These are phyloP conservation scores for Nemania sp. DNA, from an alignment of 2,329 filamentous ascomycete genomes.

Conservation along the genomic window DNA sequence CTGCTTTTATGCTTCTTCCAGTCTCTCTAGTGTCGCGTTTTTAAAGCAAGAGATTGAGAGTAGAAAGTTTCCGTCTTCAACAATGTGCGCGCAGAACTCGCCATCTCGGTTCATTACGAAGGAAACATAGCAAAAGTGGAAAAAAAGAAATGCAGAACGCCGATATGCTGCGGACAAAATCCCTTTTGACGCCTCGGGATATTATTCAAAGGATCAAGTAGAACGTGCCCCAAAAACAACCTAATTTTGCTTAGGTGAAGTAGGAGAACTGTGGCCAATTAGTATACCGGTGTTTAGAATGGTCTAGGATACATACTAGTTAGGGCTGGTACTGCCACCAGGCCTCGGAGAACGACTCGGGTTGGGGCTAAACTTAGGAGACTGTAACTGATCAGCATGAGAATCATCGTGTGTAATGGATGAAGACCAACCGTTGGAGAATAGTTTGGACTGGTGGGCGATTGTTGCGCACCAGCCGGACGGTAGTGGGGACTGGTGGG, in stretches of 20 bases:
- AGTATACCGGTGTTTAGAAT: slow-evolving; percentile 11
- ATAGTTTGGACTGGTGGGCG: slow-evolving; percentile 72
- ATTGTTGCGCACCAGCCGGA: slow-evolving; percentile 55
- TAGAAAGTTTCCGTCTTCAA: slow-evolving; percentile 11
- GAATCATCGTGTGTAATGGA: neutral
- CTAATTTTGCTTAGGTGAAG: slow-evolving; percentile 39
- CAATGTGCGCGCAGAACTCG: slow-evolving; percentile 17
- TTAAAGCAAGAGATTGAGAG: slow-evolving; percentile 15
- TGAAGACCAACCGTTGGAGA: slow-evolving; percentile 60
- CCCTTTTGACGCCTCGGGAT: slow-evolving; percentile 32
- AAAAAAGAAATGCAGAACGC: slow-evolving; percentile 24
- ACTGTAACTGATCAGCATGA: slow-evolving; percentile 28
- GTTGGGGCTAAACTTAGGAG: slow-evolving; percentile 42
- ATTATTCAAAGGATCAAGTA: slow-evolving; percentile 35
- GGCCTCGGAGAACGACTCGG: slow-evolving; percentile 50
- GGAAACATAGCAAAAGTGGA: slow-evolving; percentile 4
- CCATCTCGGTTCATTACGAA: slow-evolving; percentile 4
- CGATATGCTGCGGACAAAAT: slow-evolving; percentile 27
- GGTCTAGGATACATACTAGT: slow-evolving; percentile 44
- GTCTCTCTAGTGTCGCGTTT: slow-evolving; percentile 19
- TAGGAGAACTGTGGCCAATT: slow-evolving; percentile 37
- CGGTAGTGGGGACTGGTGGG: slow-evolving; percentile 66
- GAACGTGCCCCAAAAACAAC: slow-evolving; percentile 10
- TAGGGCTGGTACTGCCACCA: slow-evolving; percentile 44
- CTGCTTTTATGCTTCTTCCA: slow-evolving; percentile 17